Conservation (phyloP, 73 alveolate species). For the Blepharisma japonicum region DNA sequence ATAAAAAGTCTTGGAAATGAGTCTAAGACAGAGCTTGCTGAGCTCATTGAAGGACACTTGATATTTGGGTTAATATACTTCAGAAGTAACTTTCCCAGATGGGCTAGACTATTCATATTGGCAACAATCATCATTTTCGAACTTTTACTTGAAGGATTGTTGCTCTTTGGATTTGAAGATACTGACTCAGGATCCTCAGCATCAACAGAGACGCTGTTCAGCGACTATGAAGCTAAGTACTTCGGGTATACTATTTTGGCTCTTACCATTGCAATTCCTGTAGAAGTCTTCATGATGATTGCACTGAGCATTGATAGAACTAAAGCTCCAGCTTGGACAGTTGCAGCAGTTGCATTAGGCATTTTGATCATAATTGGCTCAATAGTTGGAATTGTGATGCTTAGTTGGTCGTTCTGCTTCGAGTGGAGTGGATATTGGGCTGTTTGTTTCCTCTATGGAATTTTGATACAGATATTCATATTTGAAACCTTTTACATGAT, state of each 20-base stretch:
- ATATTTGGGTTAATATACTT: background rate
- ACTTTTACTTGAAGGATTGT: slow-evolving; percentile 16
- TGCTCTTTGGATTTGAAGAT: background rate
- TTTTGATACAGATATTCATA: background rate
- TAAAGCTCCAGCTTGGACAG: background rate
- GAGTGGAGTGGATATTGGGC: slow-evolving; percentile 18
- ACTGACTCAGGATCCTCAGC: background rate
- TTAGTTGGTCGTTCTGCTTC: background rate
- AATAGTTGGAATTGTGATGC: background rate
- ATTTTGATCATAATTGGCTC: background rate
- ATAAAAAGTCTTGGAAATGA: background rate
- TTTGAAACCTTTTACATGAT: background rate
- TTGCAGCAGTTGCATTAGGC: background rate
- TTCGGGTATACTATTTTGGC: slow-evolving; percentile 24
- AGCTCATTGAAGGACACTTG: slow-evolving; percentile 2
- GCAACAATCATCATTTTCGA: background rate
- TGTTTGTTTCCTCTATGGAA: slow-evolving; percentile 4
- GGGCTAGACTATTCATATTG: background rate
- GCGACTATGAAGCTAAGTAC: background rate
- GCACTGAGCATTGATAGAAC: background rate
- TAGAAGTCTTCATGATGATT: background rate
- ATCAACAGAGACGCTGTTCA: background rate
- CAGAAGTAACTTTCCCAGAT: background rate
- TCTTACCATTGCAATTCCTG: background rate
- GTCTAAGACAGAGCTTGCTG: background rate